Conservation (phyloP, 2,329 filamentous ascomycete species). For the Ophiostoma montium region DNA sequence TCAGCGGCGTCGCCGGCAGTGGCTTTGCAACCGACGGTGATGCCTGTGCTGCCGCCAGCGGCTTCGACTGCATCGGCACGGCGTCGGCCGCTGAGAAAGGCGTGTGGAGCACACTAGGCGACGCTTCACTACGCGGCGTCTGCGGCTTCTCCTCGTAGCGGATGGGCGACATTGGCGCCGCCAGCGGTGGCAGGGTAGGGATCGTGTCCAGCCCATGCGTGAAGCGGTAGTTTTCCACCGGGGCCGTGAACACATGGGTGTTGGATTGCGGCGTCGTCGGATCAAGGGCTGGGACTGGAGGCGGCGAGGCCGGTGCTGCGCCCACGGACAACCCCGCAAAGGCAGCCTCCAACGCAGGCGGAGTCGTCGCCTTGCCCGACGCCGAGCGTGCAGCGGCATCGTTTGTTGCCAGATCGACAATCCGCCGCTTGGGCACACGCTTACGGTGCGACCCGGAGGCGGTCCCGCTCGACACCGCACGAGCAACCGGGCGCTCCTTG, state of each 20-base stretch:
- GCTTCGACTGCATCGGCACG: not conserved
- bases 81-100: not conserved
- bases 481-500: conserved; percentile 43
- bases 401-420: conserved; percentile 48
- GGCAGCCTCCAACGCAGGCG: conserved; percentile 9
- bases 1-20: not conserved
- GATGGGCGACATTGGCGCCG: not conserved
- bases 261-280: not conserved
- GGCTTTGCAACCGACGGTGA: not conserved
- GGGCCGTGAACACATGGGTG: not conserved
- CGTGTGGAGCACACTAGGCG: not conserved
- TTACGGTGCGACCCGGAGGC: conserved; percentile 47
- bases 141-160: not conserved
- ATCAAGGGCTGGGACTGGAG: too few relatives aligned
- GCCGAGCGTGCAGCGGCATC: conserved; percentile 20
- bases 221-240: not conserved
- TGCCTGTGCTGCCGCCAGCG: not conserved
- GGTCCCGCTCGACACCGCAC: conserved; percentile 41
- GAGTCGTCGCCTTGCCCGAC: not conserved
- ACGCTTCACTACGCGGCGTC: not conserved
- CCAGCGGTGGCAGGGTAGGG: not conserved
- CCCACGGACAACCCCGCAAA: not conserved
- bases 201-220: not conserved
- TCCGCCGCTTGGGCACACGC: conserved; percentile 45
- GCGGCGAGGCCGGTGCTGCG: not conserved